phyloP scores from a whole-genome alignment of 1,284 basidiomycete genomes.

The Cystobasidium pallidum region DNA sequence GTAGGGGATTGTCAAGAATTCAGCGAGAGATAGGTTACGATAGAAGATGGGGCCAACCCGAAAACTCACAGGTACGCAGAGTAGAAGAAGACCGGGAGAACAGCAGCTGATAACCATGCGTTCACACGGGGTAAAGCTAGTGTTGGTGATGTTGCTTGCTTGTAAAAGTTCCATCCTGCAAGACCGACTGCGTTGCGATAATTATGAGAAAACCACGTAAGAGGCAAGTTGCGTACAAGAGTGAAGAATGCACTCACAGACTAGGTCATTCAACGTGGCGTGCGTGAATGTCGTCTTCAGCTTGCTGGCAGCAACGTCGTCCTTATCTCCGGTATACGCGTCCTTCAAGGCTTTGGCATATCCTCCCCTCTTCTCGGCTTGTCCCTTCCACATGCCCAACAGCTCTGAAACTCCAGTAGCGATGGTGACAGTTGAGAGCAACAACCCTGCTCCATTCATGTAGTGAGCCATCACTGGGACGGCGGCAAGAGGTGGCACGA shows the following conservation, averaged over 20 bases:
- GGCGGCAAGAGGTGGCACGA: slow-evolving; percentile 49
- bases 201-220: not conserved
- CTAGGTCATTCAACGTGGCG: slow-evolving; percentile 54
- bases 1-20: not conserved
- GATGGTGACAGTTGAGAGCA: slow-evolving; percentile 53
- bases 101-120: slow-evolving; percentile 48
- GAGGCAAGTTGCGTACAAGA: not conserved
- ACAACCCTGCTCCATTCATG: slow-evolving; percentile 52
- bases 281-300: slow-evolving; percentile 55
- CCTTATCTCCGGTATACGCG: slow-evolving; percentile 50
- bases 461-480: slow-evolving; percentile 52
- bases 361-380: slow-evolving; percentile 51
- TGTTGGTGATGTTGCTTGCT: slow-evolving; percentile 49
- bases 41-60: not conserved
- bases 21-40: not conserved
- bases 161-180: slow-evolving; percentile 54
- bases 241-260: slow-evolving; percentile 25
- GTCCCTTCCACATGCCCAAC: slow-evolving; percentile 52
- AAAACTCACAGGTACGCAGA: slow-evolving; percentile 47
- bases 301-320: slow-evolving; percentile 52
- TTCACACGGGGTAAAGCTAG: slow-evolving; percentile 50
- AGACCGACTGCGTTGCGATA: slow-evolving; percentile 47
- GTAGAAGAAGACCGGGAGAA: slow-evolving; percentile 53
- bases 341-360: slow-evolving; percentile 46
- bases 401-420: slow-evolving; percentile 54